Evolutionary conservation across 139 green algal genomes (phyloP).

Genomic region (Micromonas commoda): DNA sequence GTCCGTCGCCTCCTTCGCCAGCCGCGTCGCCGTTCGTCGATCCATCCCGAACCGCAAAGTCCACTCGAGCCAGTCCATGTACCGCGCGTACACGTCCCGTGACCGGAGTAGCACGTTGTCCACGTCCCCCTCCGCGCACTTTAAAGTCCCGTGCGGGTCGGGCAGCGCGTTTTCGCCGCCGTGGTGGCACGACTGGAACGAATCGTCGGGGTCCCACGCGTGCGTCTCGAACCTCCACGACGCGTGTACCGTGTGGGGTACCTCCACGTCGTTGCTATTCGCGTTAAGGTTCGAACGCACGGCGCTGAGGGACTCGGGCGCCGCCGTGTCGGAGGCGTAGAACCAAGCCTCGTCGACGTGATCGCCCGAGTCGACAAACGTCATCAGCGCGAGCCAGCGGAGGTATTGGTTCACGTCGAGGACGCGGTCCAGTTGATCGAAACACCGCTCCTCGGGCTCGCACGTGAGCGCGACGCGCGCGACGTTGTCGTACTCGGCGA

Average conservation of each 20-base stretch:
- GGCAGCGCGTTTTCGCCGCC: neutral
- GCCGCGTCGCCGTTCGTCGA: neutral
- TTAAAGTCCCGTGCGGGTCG: neutral
- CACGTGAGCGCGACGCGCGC: neutral
- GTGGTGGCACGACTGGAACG: conserved; percentile 17
- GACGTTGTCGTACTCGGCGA: neutral
- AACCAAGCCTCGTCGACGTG: conserved; percentile 17
- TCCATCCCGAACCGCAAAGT: neutral
- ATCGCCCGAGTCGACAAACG: conserved; percentile 1
- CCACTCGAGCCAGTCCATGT: neutral
- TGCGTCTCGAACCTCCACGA: neutral
- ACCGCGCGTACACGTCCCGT: neutral
- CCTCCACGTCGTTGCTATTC: too few relatives aligned
- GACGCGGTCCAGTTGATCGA: neutral
- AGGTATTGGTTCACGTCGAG: conserved; percentile 13
- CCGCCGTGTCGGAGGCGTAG: neutral
- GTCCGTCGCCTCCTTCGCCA: neutral
- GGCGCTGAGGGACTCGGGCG: too few relatives aligned
- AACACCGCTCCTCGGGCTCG: neutral
- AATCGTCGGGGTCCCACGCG: conserved; percentile 20
- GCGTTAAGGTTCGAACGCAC: too few relatives aligned
- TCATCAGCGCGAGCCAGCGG: neutral
- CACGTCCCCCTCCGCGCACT: conserved; percentile 5
- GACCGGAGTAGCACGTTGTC: neutral
- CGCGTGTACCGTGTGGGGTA: too few relatives aligned